Evolutionary conservation across 148 eudicot species (phyloP), one percentile per base, ranked within the genome.

Genomic region (Arbutus unedo): DNA sequence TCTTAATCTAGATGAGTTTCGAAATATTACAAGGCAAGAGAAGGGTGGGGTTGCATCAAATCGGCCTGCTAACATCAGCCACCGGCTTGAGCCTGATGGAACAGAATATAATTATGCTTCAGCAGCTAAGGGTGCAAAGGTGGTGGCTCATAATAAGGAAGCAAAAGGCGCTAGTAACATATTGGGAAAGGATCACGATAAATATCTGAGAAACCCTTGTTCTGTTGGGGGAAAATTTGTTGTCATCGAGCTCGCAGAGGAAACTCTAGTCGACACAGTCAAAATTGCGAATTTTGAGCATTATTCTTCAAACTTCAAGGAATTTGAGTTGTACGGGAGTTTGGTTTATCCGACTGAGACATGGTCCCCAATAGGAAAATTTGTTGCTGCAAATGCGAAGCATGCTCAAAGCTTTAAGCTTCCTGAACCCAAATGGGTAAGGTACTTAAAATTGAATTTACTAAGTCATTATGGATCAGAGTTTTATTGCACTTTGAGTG

Each of bases 261-360:
- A 96, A 87, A 96, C 93, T 54, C 83, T 94, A 44, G 94, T 96
- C 45, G 97, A 94, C 81, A 87, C 97, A 15, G 91, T 96, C 47
- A 94, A 88, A 82, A 91, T 96, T 21, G 98, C 98, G 13, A 96
- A 96, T 85, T 93, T 93, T 73, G 99, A 96, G 86, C 97, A 96
- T 79, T 89, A 96, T 82, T 94, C 98, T 53, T 96, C 98, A 3
- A 96, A 93, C 75, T 94, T 96, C 68, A 96, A 96, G 88, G 94
- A 96, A 68, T 91, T 96, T 82, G 93, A 93, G 83, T 68, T 96
- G 79, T 84, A 78, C 21, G 97, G 95, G 62, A 94, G 98, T 80
- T 89, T 91, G 87, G 71, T 84, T 48, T 96, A 91, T 88, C 99
- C 98, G 3, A 91, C 98, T 13, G 94, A 90, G 72, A 72, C 89